phyloP scores from a whole-genome alignment of 2,329 filamentous ascomycete species.

The Sporothrix brasiliensis region DNA sequence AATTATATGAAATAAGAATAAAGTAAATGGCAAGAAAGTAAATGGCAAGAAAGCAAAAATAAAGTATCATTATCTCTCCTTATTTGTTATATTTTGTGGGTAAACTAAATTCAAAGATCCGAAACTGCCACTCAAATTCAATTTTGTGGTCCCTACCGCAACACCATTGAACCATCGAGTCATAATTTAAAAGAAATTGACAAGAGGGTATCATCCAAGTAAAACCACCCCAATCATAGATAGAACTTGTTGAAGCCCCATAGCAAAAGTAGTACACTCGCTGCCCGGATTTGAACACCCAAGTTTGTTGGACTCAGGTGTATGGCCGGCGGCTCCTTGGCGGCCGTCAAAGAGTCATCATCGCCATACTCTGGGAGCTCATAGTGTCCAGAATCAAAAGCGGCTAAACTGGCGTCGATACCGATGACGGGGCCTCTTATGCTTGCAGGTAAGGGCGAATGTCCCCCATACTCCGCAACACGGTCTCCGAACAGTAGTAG shows the following conservation, averaged over 20 bases:
- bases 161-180: background rate
- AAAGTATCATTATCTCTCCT: too few species aligned
- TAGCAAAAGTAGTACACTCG: conserved; percentile 5
- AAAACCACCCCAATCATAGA: background rate
- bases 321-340: background rate
- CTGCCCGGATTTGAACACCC: background rate
- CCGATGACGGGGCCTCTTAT: background rate
- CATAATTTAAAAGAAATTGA: background rate
- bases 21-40: background rate
- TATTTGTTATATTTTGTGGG: background rate
- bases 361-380: conserved; percentile 12
- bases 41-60: background rate
- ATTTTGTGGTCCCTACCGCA: background rate
- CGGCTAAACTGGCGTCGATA: background rate
- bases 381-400: background rate
- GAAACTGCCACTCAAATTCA: background rate
- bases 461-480: background rate
- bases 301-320: background rate
- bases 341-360: background rate
- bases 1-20: background rate
- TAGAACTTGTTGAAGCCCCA: conserved; percentile 22
- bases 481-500: conserved; percentile 13
- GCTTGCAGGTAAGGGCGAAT: background rate
- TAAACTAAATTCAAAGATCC: background rate
- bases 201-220: background rate